Evolutionary conservation across 1,284 basidiomycete genomes (phyloP).

Genomic region (Ustilago crameri): DNA sequence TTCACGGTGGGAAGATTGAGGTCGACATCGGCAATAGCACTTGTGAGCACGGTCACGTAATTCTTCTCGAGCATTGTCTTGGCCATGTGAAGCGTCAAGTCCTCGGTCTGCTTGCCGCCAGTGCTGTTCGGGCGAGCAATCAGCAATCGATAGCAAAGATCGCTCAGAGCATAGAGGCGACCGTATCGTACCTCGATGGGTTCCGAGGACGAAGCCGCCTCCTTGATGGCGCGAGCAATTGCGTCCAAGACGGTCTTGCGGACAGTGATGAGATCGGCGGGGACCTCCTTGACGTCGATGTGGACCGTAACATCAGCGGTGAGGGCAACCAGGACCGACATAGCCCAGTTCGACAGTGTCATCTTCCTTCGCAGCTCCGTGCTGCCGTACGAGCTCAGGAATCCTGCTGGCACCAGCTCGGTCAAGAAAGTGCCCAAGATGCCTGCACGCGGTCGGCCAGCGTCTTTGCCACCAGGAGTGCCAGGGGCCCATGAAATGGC

Average conservation of each 20-base stretch:
- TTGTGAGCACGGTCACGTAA: slow-evolving; percentile 89
- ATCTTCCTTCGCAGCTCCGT: slow-evolving; percentile 65
- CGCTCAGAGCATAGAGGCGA: slow-evolving; percentile 84
- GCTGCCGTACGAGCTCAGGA: slow-evolving; percentile 56
- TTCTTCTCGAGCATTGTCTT: slow-evolving; percentile 99
- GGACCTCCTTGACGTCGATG: slow-evolving; percentile 76
- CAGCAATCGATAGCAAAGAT: slow-evolving; percentile 87
- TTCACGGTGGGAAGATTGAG: slow-evolving; percentile 94
- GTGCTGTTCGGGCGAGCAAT: slow-evolving; percentile 76
- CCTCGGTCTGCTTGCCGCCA: slow-evolving; percentile 72
- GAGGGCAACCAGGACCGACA: slow-evolving; percentile 88
- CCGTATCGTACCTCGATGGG: slow-evolving; percentile 84
- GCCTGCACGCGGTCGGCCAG: slow-evolving; percentile 19
- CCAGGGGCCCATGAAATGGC: slow-evolving; percentile 76
- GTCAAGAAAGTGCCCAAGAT: slow-evolving; percentile 61
- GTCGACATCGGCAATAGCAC: slow-evolving; percentile 89
- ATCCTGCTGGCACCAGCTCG: slow-evolving; percentile 66
- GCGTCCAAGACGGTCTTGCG: slow-evolving; percentile 91
- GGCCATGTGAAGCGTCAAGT: slow-evolving; percentile 87
- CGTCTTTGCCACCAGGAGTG: slow-evolving; percentile 38
- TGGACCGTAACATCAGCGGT: slow-evolving; percentile 82
- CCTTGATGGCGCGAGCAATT: slow-evolving; percentile 86
- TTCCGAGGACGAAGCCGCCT: slow-evolving; percentile 75
- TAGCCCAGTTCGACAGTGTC: slow-evolving; percentile 76
- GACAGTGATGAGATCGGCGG: slow-evolving; percentile 79